These are phyloP conservation scores for Tetrapisispora nanseiensis DNA, from an alignment of 805 yeast genomes.

Conservation along the genomic window DNA sequence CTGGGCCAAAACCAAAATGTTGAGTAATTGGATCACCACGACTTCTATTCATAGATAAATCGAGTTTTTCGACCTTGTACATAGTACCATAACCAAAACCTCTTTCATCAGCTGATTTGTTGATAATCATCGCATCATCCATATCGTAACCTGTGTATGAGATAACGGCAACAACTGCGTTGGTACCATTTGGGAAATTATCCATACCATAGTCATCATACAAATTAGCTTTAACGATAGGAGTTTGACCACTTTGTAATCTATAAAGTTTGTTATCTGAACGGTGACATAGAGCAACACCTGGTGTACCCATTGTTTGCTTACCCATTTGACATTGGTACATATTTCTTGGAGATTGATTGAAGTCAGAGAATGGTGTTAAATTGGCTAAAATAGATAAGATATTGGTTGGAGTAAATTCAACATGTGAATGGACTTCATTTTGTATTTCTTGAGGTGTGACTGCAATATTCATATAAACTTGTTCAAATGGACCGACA, in stretches of 20 bases:
- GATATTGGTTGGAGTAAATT: conserved; percentile 88
- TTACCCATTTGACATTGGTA: conserved; percentile 99
- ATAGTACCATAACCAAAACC: conserved; percentile 98
- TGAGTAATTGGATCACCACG: conserved; percentile 92
- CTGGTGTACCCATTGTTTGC: conserved; percentile 99
- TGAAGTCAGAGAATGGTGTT: conserved; percentile 97
- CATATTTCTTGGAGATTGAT: conserved; percentile 99
- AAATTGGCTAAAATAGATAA: conserved; percentile 90
- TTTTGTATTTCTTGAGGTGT: conserved; percentile 82
- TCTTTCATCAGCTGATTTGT: conserved; percentile 94
- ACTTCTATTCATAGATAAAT: conserved; percentile 63
- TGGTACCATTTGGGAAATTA: conserved; percentile 95
- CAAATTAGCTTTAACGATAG: conserved; percentile 85
- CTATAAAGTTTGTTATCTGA: conserved; percentile 91
- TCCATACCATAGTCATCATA: conserved; percentile 97
- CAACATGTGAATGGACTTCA: conserved; percentile 84
- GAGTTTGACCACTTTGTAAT: conserved; percentile 92
- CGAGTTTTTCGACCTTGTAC: conserved; percentile 88
- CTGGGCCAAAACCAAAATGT: conserved; percentile 89
- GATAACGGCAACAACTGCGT: conserved; percentile 97
- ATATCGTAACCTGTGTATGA: conserved; percentile 98
- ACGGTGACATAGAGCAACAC: conserved; percentile 85
- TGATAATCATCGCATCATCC: conserved; percentile 99
- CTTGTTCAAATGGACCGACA: conserved; percentile 97
- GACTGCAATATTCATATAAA: conserved; percentile 91